Evolutionary conservation across 768 basidiomycete species (phyloP).

Genomic region (Trametes sanguinea): DNA sequence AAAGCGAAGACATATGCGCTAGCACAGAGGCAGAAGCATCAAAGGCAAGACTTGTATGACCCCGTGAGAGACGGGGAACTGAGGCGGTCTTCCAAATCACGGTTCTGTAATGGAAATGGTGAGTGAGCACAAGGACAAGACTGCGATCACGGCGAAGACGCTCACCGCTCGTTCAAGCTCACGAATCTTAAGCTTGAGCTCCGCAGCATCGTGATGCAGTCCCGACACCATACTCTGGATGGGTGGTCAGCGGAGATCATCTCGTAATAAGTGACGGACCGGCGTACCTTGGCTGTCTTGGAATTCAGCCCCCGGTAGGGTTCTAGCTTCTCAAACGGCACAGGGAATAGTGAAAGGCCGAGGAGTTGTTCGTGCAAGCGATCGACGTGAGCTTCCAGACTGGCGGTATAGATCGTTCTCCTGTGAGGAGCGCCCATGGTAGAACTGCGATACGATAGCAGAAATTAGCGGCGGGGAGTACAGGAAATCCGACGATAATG

Average conservation of each 20-base stretch:
- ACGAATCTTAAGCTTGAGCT: conserved; percentile 61
- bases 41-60: neutral
- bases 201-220: conserved; percentile 63
- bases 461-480: neutral
- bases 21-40: neutral
- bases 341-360: conserved; percentile 53
- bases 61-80: neutral
- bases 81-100: conserved; percentile 5
- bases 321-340: conserved; percentile 22
- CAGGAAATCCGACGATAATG: conserved; percentile 11
- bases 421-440: conserved; percentile 67
- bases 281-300: conserved; percentile 69
- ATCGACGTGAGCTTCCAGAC: conserved; percentile 74
- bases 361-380: conserved; percentile 61
- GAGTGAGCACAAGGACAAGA: neutral
- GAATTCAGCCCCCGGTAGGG: conserved; percentile 68
- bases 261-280: neutral
- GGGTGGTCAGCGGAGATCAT: neutral
- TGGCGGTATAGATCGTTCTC: conserved; percentile 70
- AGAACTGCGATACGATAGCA: conserved; percentile 42
- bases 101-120: conserved; percentile 3
- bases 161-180: conserved; percentile 71
- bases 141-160: neutral
- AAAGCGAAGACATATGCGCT: no score
- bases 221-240: conserved; percentile 72